A percentile compares a stretch with the other conserved stretches of the same genome.
Evolutionary conservation across 2,329 filamentous ascomycete genomes (phyloP).

Genomic region (Botrytis tulipae): DNA sequence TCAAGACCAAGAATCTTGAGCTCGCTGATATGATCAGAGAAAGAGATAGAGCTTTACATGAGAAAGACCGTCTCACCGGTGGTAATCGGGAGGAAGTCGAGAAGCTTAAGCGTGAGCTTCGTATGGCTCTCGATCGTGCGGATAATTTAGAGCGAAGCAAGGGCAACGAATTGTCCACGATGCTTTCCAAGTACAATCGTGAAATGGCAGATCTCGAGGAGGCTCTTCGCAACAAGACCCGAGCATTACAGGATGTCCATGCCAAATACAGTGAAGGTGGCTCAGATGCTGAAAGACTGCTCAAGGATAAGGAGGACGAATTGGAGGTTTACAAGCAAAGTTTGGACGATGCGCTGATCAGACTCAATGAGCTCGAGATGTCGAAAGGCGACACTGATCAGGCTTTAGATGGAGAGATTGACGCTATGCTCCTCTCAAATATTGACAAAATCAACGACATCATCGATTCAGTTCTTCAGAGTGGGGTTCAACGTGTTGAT

Average conservation of each 20-base stretch:
- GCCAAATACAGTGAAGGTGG: constrained; percentile 75
- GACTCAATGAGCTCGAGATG: constrained; percentile 83
- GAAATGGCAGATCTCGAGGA: constrained; percentile 98
- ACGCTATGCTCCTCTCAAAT: constrained; percentile 81
- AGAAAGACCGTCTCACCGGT: constrained; percentile 83
- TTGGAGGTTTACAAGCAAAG: constrained; percentile 97
- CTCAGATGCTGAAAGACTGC: constrained; percentile 78
- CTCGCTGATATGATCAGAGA: constrained; percentile 98
- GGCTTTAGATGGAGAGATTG: constrained; percentile 85
- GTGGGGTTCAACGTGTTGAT: constrained; percentile 89
- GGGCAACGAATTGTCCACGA: constrained; percentile 88
- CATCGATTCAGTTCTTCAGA: constrained; percentile 92
- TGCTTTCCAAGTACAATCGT: constrained; percentile 94
- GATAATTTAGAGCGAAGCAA: constrained; percentile 92
- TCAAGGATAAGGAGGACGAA: constrained; percentile 95
- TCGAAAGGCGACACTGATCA: constrained; percentile 73
- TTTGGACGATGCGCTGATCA: constrained; percentile 93
- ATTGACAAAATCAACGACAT: constrained; percentile 95
- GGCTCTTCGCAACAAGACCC: constrained; percentile 81
- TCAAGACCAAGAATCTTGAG: constrained; percentile 99
- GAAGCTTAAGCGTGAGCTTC: constrained; percentile 89
- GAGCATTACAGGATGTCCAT: constrained; percentile 80
- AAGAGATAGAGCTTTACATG: constrained; percentile 87
- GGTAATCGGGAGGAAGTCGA: constrained; percentile 91
- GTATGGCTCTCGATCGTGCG: constrained; percentile 85